Percentiles rank a stretch among this genome's conserved stretches.
Evolutionary conservation across 2,329 filamentous ascomycete species (phyloP).

Genomic region (Apiospora arundinis): DNA sequence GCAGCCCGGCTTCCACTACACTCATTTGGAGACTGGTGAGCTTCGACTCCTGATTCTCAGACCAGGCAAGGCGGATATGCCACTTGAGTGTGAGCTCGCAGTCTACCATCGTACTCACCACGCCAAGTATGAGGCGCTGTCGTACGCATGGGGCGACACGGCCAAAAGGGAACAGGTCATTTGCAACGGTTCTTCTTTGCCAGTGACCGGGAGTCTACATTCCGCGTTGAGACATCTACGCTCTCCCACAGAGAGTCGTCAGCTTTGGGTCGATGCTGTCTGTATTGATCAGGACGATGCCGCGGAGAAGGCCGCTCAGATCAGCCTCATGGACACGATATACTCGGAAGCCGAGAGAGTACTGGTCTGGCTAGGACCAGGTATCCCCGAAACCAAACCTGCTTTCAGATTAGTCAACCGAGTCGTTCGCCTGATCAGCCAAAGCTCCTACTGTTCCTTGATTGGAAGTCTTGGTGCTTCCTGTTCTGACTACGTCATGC

Average conservation of each 20-base stretch:
- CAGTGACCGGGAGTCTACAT: neutral
- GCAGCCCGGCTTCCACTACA: neutral
- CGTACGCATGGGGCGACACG: neutral
- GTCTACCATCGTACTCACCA: neutral
- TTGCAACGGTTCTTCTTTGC: neutral
- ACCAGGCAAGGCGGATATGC: neutral
- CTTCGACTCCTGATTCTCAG: neutral
- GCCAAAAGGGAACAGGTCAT: neutral
- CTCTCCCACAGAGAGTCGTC: neutral
- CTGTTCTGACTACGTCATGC: neutral
- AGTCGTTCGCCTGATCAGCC: neutral
- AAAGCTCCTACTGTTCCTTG: neutral
- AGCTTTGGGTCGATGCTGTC: conserved; percentile 32
- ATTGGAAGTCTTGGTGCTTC: neutral
- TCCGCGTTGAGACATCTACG: neutral
- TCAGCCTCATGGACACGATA: conserved; percentile 26
- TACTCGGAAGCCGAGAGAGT: conserved; percentile 22
- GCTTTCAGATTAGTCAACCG: neutral
- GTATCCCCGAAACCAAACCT: neutral
- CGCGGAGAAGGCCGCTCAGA: conserved; percentile 16
- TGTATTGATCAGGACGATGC: conserved; percentile 22
- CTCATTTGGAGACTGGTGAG: neutral
- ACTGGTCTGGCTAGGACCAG: neutral
- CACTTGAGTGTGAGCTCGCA: neutral
- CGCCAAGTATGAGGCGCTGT: neutral